phyloP scores from a whole-genome alignment of 148 eudicot genomes.

The Rhododendron griersonianum region DNA sequence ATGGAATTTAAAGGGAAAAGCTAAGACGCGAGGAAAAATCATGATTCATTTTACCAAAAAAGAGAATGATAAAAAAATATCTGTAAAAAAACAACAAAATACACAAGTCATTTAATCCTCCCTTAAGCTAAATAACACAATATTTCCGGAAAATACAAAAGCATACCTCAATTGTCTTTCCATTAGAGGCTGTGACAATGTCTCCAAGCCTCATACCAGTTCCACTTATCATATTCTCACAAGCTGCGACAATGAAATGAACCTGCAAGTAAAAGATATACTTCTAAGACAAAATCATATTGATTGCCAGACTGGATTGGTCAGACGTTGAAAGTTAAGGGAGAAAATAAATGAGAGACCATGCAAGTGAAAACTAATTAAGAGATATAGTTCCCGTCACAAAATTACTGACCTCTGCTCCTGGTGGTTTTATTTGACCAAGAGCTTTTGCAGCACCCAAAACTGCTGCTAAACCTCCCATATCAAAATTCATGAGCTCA shows the following conservation, averaged over 20 bases:
- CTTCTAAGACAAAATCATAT: background rate
- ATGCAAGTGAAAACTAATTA: background rate
- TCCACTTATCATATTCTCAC: conserved; percentile 99
- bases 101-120: background rate
- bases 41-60: background rate
- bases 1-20: background rate
- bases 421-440: conserved; percentile 92
- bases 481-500: conserved; percentile 93
- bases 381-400: background rate
- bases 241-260: conserved; percentile 96
- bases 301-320: background rate
- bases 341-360: background rate
- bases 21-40: background rate
- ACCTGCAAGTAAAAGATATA: conserved; percentile 47
- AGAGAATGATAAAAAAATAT: background rate
- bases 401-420: conserved; percentile 73
- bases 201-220: conserved; percentile 99
- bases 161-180: conserved; percentile 96
- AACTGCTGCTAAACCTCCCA: conserved; percentile 99
- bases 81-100: background rate
- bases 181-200: conserved; percentile 89
- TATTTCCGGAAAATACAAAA: background rate
- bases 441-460: conserved; percentile 98
- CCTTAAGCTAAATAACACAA: background rate
- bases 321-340: background rate